phyloP scores from a whole-genome alignment of 148 eudicot genomes.

The Camellia lanceoleosa region DNA sequence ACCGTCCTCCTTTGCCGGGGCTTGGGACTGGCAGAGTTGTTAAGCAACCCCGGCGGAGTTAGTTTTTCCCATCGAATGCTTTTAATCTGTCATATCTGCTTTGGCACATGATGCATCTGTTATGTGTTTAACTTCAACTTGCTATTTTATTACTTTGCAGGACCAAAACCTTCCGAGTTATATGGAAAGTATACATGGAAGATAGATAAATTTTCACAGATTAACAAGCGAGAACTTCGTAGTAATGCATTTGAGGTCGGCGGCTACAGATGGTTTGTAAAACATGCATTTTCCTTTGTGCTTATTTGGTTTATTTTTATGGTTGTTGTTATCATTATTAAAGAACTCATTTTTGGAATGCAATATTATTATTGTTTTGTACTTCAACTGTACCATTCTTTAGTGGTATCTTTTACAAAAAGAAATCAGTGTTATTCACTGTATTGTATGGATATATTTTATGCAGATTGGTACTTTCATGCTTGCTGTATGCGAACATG shows the following conservation, averaged over 20 bases:
- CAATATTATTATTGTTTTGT: neutral
- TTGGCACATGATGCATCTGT: neutral
- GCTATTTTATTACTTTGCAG: constrained; percentile 32
- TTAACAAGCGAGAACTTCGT: constrained; percentile 91
- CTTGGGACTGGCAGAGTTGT: no score
- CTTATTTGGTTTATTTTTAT: neutral
- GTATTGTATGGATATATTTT: neutral
- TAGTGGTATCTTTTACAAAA: neutral
- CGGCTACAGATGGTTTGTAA: constrained; percentile 68
- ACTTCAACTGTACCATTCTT: neutral
- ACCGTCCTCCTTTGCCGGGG: no score
- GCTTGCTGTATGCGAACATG: neutral
- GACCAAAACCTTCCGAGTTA: constrained; percentile 71
- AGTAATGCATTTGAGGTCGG: constrained; percentile 91
- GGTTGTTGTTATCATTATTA: neutral
- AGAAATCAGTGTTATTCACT: no score
- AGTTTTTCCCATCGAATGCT: neutral
- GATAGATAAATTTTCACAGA: constrained; percentile 80
- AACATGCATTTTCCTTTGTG: neutral
- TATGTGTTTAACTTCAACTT: neutral
- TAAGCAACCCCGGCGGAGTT: no score
- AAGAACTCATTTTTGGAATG: neutral
- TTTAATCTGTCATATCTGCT: neutral
- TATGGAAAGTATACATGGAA: constrained; percentile 84
- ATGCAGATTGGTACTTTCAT: constrained; percentile 1